A percentile compares a stretch with the other conserved stretches of the same genome.
Conservation (phyloP, 75 land plant species). For the Selaginella tamariscina region DNA sequence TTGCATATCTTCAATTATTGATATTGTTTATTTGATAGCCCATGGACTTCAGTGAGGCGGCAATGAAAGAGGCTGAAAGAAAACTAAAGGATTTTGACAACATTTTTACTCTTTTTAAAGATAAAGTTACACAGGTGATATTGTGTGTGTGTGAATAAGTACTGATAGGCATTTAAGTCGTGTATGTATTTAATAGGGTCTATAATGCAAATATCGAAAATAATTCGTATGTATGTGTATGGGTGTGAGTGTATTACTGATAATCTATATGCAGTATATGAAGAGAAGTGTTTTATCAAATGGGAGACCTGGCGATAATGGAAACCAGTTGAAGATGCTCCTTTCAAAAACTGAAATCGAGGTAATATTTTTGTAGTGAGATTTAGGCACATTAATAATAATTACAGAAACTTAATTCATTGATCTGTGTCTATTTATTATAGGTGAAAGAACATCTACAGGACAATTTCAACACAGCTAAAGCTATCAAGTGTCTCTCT, state of each 20-base stretch:
- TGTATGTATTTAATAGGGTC: no score
- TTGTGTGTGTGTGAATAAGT: no score
- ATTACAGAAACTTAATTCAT: background rate
- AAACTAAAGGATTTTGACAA: constrained; percentile 29
- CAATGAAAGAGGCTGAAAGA: constrained; percentile 29
- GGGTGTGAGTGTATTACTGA: background rate
- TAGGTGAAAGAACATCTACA: constrained; percentile 30
- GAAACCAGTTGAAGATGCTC: constrained; percentile 15
- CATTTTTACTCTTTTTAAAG: constrained; percentile 27
- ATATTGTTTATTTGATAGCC: constrained; percentile 21
- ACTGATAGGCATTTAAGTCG: no score
- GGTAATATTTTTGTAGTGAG: constrained; percentile 12
- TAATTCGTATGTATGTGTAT: background rate
- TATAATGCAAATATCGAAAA: no score
- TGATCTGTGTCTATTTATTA: background rate
- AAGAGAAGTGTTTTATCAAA: background rate
- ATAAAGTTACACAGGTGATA: constrained; percentile 20
- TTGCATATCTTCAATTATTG: background rate
- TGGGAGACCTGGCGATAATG: constrained; percentile 10
- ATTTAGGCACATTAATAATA: background rate
- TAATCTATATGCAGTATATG: background rate
- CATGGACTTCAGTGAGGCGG: constrained; percentile 30
- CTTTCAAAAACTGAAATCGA: constrained; percentile 15
- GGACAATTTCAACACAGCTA: constrained; percentile 37
- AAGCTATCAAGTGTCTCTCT: constrained; percentile 28